Base-by-base conservation (phyloP, 257 asterid genomes). In the Marsdenia floribunda region DNA sequence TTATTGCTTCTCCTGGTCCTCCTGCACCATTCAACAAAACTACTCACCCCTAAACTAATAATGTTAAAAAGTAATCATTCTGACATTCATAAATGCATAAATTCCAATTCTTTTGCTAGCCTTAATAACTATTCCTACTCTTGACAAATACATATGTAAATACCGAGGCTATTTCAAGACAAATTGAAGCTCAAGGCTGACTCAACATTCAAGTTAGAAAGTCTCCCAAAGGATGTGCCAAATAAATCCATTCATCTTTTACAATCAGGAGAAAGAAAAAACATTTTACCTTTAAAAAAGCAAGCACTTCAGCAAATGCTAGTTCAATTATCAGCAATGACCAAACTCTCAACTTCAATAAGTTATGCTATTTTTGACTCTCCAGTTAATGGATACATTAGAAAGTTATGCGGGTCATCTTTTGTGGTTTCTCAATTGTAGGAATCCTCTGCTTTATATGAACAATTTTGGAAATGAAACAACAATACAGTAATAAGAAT, bases 21-120 rank as follows among this genome's bases (percentile, higher is more conserved):
- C 65, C 73, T 54, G 80, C 72, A 66, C 50, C n/a, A 46, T 57
- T 54, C 49, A 64, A 64, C n/a, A 35, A 29, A 29, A 35, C 19
- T 18, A 37, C 26, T 35, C 26, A 64, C n/a, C 24, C 12, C 19
- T 52, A 50, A 12, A 50, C 35, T 9, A 8, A 12, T 57, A 33
- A 1, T 58, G 33, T 29, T 29, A 29, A 29, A 24, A 11, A 58
- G 26, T 24, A 58, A 24, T 22, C 18, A 2, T 60, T 26, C 38
- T 24, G 10, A 24, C 40, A 60, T 60, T 60, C 5, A 26, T 26
- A 65, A 21, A 15, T 37, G 52, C 68, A 13, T n/a, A 60, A 60
- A 12, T 29, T 60, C 42, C 40, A 29, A 26, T 60, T 6, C 9
- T 3, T 11, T 58, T 24, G 15, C 37, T 22, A 57, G 63, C 33